Percentiles rank a stretch among this genome's conserved stretches.
Evolutionary conservation across 1,284 basidiomycete species (phyloP).

Genomic region (Meira nashicola): DNA sequence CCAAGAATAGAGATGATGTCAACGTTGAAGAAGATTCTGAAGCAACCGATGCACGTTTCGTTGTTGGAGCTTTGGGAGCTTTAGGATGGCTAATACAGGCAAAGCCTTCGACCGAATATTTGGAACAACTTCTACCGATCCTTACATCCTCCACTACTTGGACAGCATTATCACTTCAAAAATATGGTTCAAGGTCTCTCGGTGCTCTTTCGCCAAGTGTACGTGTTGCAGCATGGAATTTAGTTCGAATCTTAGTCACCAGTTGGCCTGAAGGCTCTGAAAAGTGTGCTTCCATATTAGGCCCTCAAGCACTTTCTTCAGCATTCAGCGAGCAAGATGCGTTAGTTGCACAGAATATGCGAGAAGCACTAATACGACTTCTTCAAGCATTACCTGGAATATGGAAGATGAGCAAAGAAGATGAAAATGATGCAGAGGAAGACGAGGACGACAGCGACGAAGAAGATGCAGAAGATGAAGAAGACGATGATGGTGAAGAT

Average conservation of each 20-base stretch:
- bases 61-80: slow-evolving; percentile 39
- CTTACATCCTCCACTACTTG: slow-evolving; percentile 31
- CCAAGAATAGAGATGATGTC: slow-evolving; percentile 48
- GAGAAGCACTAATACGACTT: slow-evolving; percentile 38
- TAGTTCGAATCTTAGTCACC: slow-evolving; percentile 14
- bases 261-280: not conserved
- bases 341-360: slow-evolving; percentile 21
- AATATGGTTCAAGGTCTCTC: slow-evolving; percentile 19
- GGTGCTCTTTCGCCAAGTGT: slow-evolving; percentile 34
- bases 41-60: slow-evolving; percentile 44
- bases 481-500: slow-evolving; percentile 15
- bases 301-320: slow-evolving; percentile 29
- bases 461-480: slow-evolving; percentile 13
- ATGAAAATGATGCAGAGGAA: slow-evolving; percentile 17
- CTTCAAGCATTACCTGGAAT: slow-evolving; percentile 38
- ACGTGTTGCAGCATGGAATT: slow-evolving; percentile 34
- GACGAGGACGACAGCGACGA: slow-evolving; percentile 19
- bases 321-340: slow-evolving; percentile 45
- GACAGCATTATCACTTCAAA: slow-evolving; percentile 19
- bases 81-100: slow-evolving; percentile 22
- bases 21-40: slow-evolving; percentile 47
- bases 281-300: slow-evolving; percentile 10
- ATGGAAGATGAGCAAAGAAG: slow-evolving; percentile 35
- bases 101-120: not conserved
- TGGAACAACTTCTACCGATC: slow-evolving; percentile 24